Evolutionary conservation across 352 stramenopile genomes (phyloP), one percentile per base, ranked within the genome.

Genomic region (Phytophthora boehmeriae): DNA sequence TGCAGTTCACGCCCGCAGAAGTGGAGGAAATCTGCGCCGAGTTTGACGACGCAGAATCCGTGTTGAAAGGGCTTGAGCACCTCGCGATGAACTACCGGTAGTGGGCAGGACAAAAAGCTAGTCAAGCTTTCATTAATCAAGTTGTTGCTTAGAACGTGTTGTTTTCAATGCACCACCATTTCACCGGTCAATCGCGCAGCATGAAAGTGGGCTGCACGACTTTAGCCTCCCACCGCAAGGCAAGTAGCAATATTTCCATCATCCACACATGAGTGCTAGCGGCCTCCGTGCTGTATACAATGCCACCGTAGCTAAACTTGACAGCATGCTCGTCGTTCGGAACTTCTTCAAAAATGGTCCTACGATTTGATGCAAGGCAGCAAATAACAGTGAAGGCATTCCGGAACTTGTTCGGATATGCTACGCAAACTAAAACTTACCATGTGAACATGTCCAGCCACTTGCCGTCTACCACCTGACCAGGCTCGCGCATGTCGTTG

Each of bases 401-500:
- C 34, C 5, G 16, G 2, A 19, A 41, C 5, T n/a, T n/a, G n/a
- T n/a, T n/a, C n/a, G 9, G 16, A 41, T 41, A 14, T 4, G 14
- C 34, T 17, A 39, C 34, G 10, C 34, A 13, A 39, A 39, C 34
- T 22, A 11, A 44, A 5, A 22, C 64, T 17, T 36, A 85, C 76
- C 76, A 91, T 20, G 71, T 78, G 38, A 80, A 88, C 42, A 89
- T 75, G 28, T 89, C 68, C 51, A 89, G 68, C 82, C 82, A 91
- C 22, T 76, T 66, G 39, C 62, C 63, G 11, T 59, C 47, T 46
- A 4, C 23, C 6, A 27, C 22, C 17, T 55, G 17, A 34, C 54
- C 23, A 39, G 4, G 10, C 48, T 54, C 46, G 47, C 49, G 16
- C 32, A 53, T 48, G 19, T 30, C 27, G n/a, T 52, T 5, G 46